Percentiles rank a stretch among this genome's conserved stretches.
phyloP scores from a whole-genome alignment of 2,329 filamentous ascomycete species.

The Pseudopithomyces chartarum region DNA sequence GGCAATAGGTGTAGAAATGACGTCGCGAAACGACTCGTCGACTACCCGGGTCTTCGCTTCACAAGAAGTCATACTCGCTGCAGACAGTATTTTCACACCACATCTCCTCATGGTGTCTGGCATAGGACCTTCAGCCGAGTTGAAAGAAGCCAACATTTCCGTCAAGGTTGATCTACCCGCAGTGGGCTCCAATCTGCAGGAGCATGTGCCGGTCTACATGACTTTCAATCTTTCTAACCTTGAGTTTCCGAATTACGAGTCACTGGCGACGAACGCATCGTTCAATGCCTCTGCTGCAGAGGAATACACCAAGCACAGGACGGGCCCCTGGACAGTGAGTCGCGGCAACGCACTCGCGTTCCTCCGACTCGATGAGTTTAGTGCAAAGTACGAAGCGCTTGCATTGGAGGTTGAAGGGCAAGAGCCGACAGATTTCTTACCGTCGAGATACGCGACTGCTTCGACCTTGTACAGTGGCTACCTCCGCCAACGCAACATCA shows the following conservation, averaged over 20 bases:
- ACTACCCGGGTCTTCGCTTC: constrained; percentile 22
- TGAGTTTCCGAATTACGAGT: constrained; percentile 21
- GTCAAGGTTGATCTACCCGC: constrained; percentile 33
- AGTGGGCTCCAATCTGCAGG: constrained; percentile 42
- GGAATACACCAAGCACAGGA: background rate
- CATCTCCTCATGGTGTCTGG: constrained; percentile 50
- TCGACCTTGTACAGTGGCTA: background rate
- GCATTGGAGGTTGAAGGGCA: background rate
- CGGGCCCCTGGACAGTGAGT: background rate
- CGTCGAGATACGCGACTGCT: constrained; percentile 17
- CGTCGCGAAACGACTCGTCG: background rate
- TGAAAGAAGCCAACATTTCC: constrained; percentile 26
- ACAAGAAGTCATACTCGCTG: constrained; percentile 64
- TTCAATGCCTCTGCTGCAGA: constrained; percentile 30
- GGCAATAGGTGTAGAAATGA: constrained; percentile 12
- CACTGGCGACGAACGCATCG: constrained; percentile 21
- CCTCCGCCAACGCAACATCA: background rate
- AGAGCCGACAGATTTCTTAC: constrained; percentile 12
- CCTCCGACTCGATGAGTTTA: constrained; percentile 15
- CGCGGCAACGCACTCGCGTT: constrained; percentile 30
- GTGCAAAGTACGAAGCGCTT: background rate
- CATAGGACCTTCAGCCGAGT: constrained; percentile 30
- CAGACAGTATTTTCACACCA: constrained; percentile 62
- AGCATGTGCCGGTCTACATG: constrained; percentile 30
- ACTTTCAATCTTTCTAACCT: background rate